Percentiles rank a stretch among this genome's conserved stretches.
phyloP scores from a whole-genome alignment of 208 protist species.

The Leptomonas pyrrhocoris region DNA sequence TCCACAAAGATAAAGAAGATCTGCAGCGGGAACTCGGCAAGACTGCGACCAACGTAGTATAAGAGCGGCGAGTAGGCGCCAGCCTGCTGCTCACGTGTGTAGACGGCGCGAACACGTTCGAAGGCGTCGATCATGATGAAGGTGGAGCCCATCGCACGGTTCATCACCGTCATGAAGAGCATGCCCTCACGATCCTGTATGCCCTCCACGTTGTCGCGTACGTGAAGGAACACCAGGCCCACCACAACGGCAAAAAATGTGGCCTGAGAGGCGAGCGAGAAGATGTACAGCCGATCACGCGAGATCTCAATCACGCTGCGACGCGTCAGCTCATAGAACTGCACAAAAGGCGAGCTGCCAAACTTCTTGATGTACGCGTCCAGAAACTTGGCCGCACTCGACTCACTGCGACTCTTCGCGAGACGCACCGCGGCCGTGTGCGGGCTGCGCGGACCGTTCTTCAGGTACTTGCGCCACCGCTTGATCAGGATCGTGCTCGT shows the following conservation, averaged over 20 bases:
- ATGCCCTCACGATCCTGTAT: constrained; percentile 69
- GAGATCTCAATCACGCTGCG: constrained; percentile 45
- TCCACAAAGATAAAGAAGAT: constrained; percentile 50
- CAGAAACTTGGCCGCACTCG: constrained; percentile 47
- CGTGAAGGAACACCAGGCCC: constrained; percentile 73
- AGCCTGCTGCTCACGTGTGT: constrained; percentile 68
- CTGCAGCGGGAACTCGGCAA: constrained; percentile 64
- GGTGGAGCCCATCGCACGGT: constrained; percentile 56
- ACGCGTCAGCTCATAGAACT: constrained; percentile 60
- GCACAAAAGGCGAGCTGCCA: constrained; percentile 50
- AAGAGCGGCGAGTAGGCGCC: constrained; percentile 68
- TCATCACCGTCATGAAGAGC: constrained; percentile 74
- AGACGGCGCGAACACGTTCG: constrained; percentile 49
- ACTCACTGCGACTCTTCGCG: constrained; percentile 37
- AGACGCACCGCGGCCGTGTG: constrained; percentile 60
- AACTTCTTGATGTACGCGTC: constrained; percentile 54
- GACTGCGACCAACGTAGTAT: constrained; percentile 46
- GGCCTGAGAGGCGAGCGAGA: constrained; percentile 48
- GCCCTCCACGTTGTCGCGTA: constrained; percentile 50
- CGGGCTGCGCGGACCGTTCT: constrained; percentile 46
- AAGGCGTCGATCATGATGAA: constrained; percentile 70
- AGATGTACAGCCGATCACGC: constrained; percentile 52
- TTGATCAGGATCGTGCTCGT: constrained; percentile 63
- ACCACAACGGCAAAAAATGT: constrained; percentile 71
- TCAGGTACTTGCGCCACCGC: constrained; percentile 69